These are phyloP conservation scores for Suhomyces maxii DNA, from an alignment of 1,139 yeast genomes.

Conservation along the genomic window DNA sequence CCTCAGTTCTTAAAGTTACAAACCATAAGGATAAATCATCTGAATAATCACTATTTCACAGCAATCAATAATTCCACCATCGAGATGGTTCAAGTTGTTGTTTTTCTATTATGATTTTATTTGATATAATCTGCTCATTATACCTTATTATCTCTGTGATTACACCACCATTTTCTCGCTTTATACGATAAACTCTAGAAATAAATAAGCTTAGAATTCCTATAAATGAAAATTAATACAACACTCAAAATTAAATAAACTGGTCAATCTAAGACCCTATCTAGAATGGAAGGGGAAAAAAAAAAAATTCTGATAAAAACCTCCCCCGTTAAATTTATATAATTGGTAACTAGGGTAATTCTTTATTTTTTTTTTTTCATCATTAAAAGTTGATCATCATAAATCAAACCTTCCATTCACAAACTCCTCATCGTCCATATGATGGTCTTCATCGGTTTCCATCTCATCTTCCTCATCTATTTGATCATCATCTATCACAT, in stretches of 20 bases:
- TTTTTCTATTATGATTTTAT: too few relatives aligned
- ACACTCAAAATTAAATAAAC: slow-evolving; percentile 1
- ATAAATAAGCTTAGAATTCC: background rate
- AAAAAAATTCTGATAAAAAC: too few relatives aligned
- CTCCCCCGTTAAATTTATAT: too few relatives aligned
- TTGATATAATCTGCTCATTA: too few relatives aligned
- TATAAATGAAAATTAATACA: background rate
- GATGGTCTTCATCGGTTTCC: slow-evolving; percentile 53
- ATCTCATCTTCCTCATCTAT: slow-evolving; percentile 58
- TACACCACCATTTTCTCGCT: too few relatives aligned
- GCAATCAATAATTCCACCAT: too few relatives aligned
- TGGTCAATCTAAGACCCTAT: background rate
- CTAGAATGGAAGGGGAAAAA: background rate
- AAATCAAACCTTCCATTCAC: slow-evolving; percentile 89
- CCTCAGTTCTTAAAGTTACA: too few relatives aligned
- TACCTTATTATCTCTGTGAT: background rate
- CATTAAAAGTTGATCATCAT: slow-evolving; percentile 22
- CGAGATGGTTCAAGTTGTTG: too few relatives aligned
- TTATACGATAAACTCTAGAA: slow-evolving; percentile 2
- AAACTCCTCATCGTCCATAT: slow-evolving; percentile 64
- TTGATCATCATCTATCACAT: slow-evolving; percentile 73
- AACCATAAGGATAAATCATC: too few relatives aligned
- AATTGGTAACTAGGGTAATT: too few relatives aligned
- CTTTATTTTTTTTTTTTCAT: too few relatives aligned
- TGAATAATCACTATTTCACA: too few relatives aligned